Evolutionary conservation across 108 stramenopile genomes (phyloP), one percentile per base, ranked within the genome.

Genomic region (Cylindrotheca closterium): DNA sequence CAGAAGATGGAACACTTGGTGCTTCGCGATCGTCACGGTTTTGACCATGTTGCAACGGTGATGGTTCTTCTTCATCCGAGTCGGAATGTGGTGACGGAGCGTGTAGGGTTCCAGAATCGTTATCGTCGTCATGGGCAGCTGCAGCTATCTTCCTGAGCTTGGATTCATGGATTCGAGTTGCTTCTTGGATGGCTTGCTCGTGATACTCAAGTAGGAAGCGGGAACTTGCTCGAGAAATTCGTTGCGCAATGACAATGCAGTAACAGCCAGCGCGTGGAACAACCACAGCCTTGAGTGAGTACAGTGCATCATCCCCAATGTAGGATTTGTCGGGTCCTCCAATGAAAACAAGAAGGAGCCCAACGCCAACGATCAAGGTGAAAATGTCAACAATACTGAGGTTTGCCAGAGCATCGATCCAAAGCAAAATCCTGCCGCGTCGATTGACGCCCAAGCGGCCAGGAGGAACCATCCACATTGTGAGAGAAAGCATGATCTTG

Each of bases 351-450:
- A 80, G 45, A 17, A 80, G 19, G 7, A 68, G 37, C 15, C 74
- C 79, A 47, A 75, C 33, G 15, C 45, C 70, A 22, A 80, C 3
- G 2, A 80, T 27, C 37, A 71, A 42, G 17, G 70, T 80, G 51
- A 75, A 70, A 1, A 80, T 67, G 50, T 80, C 79, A 23, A 80
- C 68, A 31, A 80, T 45, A 63, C 74, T 75, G 4, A 80, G 70
- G 55, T 84, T 83, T 22, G 82, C 84, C 17, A 91, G 65, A n/a
- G 79, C 73, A 65, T 91, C 89, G 31, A 87, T 73, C 89, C 89
- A 91, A 33, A 74, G 73, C 2, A 91, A 55, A 1, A 80, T 68
- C 48, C 71, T 70, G 2, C 85, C 85, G 28, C 85, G 70, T 15
- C 70, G 67, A 24, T 69, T 51, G 1, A 77, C 84, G 7, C 82